Evolutionary conservation across 139 green algal genomes (phyloP).

Genomic region (Picochlorum sp.): DNA sequence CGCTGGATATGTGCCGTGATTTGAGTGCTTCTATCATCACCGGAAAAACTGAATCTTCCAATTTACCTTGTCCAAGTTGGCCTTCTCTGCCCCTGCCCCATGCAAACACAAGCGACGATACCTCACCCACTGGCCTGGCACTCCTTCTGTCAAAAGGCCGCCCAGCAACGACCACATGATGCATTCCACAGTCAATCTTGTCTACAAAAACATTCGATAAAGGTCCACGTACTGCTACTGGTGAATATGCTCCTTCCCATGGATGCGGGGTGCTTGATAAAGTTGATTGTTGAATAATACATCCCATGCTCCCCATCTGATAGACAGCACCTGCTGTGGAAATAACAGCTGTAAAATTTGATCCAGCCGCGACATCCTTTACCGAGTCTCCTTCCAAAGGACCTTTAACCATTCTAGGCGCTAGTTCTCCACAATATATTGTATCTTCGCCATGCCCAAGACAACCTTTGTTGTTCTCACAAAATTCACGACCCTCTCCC

Average conservation of each 20-base stretch:
- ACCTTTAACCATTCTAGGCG: slow-evolving; percentile 37
- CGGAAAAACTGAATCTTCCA: slow-evolving; percentile 38
- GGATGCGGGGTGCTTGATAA: slow-evolving; percentile 3
- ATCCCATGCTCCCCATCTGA: slow-evolving; percentile 73
- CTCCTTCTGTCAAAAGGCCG: slow-evolving; percentile 25
- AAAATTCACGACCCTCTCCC: slow-evolving; percentile 6
- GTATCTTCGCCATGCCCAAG: slow-evolving; percentile 50
- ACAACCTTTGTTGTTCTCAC: slow-evolving; percentile 55
- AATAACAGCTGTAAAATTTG: slow-evolving; percentile 68
- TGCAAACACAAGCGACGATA: slow-evolving; percentile 36
- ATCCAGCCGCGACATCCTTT: slow-evolving; percentile 56
- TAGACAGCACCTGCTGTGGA: slow-evolving; percentile 54
- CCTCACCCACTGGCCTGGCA: slow-evolving; percentile 3
- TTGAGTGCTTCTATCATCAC: slow-evolving; percentile 27
- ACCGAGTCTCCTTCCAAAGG: slow-evolving; percentile 20
- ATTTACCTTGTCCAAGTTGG: slow-evolving; percentile 53
- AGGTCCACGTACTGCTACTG: slow-evolving; percentile 18
- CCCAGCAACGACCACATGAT: slow-evolving; percentile 51
- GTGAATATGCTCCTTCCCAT: slow-evolving; percentile 37
- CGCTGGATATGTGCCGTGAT: slow-evolving; percentile 20
- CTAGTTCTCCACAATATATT: slow-evolving; percentile 37
- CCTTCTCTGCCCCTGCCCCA: slow-evolving; percentile 62
- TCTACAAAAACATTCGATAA: slow-evolving; percentile 33
- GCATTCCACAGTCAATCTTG: slow-evolving; percentile 47
- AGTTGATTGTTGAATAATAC: background rate